A percentile compares a stretch with the other conserved stretches of the same genome.
These are phyloP conservation scores for Nyctanthes arbortristis DNA, from an alignment of 257 asterid species.

Conservation along the genomic window DNA sequence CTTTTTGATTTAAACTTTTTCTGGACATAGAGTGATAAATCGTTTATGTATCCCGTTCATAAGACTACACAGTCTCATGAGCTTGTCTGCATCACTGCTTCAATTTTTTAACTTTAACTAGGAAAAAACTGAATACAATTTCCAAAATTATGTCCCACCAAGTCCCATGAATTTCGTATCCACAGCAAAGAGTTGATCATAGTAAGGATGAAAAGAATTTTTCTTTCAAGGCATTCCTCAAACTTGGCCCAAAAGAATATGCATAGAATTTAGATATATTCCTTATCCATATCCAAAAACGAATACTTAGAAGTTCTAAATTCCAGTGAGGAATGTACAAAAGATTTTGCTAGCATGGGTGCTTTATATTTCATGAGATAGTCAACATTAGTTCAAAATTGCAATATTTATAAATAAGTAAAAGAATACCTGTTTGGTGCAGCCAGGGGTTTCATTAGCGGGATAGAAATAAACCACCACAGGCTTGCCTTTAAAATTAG, in stretches of 20 bases:
- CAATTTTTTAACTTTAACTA: neutral
- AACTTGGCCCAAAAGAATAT: neutral
- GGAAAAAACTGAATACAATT: neutral
- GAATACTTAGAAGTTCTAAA: neutral
- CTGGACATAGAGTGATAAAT: too few relatives aligned
- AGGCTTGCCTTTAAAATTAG: constrained; percentile 92
- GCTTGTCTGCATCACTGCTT: neutral
- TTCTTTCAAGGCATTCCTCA: neutral
- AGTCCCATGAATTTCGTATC: neutral
- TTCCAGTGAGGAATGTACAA: neutral
- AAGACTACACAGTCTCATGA: neutral
- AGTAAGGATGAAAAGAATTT: too few relatives aligned
- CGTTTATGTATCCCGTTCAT: too few relatives aligned
- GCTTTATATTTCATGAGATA: neutral
- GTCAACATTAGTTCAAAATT: neutral
- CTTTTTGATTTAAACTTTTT: too few relatives aligned
- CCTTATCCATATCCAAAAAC: neutral
- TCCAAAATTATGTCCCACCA: neutral
- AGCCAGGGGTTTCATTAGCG: constrained; percentile 94
- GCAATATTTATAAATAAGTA: neutral
- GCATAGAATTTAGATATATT: neutral
- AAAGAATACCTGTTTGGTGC: constrained; percentile 85
- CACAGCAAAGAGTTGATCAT: neutral
- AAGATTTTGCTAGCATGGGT: neutral
- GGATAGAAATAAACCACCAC: constrained; percentile 94